A percentile compares a stretch with the other conserved stretches of the same genome.
These are phyloP conservation scores for Podospora australis DNA, from an alignment of 495 filamentous ascomycete genomes.

Conservation along the genomic window DNA sequence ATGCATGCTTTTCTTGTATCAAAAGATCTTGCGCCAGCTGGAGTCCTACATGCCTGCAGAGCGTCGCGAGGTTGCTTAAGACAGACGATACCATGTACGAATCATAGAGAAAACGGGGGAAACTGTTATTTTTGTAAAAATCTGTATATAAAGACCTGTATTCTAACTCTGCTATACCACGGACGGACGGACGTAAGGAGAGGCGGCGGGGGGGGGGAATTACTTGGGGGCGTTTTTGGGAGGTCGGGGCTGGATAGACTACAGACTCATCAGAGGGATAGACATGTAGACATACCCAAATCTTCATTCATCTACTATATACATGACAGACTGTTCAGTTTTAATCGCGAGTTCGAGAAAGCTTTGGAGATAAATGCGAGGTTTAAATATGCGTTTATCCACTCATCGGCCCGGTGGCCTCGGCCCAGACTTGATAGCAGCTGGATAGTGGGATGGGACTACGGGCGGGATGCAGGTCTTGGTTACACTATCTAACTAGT, in stretches of 20 bases:
- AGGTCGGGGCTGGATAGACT: slow-evolving; percentile 19
- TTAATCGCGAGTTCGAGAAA: no score
- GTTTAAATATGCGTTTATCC: no score
- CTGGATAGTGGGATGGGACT: no score
- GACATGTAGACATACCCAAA: slow-evolving; percentile 4
- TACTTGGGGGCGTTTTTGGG: slow-evolving; percentile 12
- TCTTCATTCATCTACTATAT: slow-evolving; percentile 14
- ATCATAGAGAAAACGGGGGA: slow-evolving; percentile 11
- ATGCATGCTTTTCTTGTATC: slow-evolving; percentile 95
- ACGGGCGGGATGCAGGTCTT: no score
- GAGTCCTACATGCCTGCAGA: slow-evolving; percentile 45
- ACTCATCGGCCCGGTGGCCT: no score
- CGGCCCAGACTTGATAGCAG: no score
- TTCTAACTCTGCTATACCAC: slow-evolving; percentile 8
- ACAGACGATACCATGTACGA: not conserved
- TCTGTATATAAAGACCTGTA: slow-evolving; percentile 22
- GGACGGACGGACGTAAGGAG: not conserved
- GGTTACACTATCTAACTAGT: no score
- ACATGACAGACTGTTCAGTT: slow-evolving; percentile 27
- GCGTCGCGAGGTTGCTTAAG: slow-evolving; percentile 19
- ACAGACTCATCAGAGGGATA: slow-evolving; percentile 8
- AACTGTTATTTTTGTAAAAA: no score
- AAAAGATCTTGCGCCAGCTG: slow-evolving; percentile 73
- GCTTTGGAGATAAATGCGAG: no score
- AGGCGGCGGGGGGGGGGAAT: slow-evolving; percentile 7